phyloP scores from a whole-genome alignment of 139 green algal species.

The Spirogloea muscicola region DNA sequence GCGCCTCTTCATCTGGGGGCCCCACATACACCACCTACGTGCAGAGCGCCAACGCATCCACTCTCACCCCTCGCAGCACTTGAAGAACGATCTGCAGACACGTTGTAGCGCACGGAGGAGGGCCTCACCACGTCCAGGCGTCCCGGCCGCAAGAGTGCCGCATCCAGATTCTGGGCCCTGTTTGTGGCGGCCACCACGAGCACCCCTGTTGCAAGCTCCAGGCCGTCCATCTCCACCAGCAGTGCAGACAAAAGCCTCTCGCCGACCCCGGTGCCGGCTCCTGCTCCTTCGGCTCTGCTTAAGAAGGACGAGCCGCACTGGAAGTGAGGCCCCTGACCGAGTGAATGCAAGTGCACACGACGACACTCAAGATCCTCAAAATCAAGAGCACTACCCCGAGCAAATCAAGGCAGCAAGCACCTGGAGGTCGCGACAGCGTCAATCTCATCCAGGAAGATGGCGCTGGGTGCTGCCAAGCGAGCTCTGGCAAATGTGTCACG shows the following conservation, averaged over 20 bases:
- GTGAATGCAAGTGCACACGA: too few relatives aligned
- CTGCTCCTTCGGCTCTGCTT: conserved; percentile 9
- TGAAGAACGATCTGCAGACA: too few relatives aligned
- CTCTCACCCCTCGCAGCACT: too few relatives aligned
- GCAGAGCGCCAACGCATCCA: too few relatives aligned
- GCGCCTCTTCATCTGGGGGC: conserved; percentile 69
- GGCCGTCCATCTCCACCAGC: conserved; percentile 46
- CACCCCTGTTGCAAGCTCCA: conserved; percentile 29
- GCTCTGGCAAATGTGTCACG: conserved; percentile 36
- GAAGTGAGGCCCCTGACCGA: too few relatives aligned
- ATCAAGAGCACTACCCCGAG: not conserved
- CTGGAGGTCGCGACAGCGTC: conserved; percentile 49
- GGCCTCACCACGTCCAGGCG: conserved; percentile 84
- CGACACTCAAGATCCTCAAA: too few relatives aligned
- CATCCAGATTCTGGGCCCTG: conserved; percentile 86
- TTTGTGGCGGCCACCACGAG: conserved; percentile 87
- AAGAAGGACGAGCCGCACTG: too few relatives aligned
- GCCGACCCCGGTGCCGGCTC: not conserved
- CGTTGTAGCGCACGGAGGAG: too few relatives aligned
- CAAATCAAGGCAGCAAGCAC: not conserved
- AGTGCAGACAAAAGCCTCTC: conserved; percentile 40
- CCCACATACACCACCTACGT: conserved; percentile 80
- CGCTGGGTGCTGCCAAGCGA: conserved; percentile 47
- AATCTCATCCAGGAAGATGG: conserved; percentile 64
- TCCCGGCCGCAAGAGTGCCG: conserved; percentile 79